These are phyloP conservation scores for Backusella mclennaniae DNA, from an alignment of 192 early-diverging fungal species.

Conservation along the genomic window DNA sequence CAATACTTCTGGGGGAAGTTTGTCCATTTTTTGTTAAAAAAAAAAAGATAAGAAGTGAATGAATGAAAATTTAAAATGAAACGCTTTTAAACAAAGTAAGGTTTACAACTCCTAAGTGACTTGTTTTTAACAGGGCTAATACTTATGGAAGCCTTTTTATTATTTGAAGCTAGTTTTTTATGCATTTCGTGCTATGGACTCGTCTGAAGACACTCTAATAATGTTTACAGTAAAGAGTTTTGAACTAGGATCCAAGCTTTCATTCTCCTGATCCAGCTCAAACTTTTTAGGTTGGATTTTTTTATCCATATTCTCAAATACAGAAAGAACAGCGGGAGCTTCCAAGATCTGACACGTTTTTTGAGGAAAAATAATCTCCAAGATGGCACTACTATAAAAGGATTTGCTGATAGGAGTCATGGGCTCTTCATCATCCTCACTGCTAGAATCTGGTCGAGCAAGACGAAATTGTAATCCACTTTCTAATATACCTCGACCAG, in stretches of 20 bases:
- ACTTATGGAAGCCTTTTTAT: too few relatives aligned
- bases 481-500: constrained; percentile 23
- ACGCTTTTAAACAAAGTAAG: too few relatives aligned
- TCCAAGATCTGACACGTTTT: neutral
- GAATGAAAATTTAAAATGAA: too few relatives aligned
- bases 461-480: constrained; percentile 17
- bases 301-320: constrained; percentile 20
- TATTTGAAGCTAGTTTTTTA: neutral
- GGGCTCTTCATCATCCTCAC: neutral
- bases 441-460: neutral
- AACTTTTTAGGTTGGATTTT: constrained; percentile 23
- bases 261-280: constrained; percentile 14
- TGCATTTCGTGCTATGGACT: neutral
- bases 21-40: too few relatives aligned
- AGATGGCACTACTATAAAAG: neutral
- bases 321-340: constrained; percentile 20
- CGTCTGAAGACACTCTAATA: neutral
- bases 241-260: neutral
- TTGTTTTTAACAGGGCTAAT: too few relatives aligned
- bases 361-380: constrained; percentile 7
- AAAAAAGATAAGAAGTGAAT: too few relatives aligned
- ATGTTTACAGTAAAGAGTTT: constrained; percentile 12
- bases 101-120: too few relatives aligned
- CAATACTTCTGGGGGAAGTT: too few relatives aligned
- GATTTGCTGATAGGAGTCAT: neutral